phyloP scores from a whole-genome alignment of 148 eudicot species.

The Spergularia bocconei region DNA sequence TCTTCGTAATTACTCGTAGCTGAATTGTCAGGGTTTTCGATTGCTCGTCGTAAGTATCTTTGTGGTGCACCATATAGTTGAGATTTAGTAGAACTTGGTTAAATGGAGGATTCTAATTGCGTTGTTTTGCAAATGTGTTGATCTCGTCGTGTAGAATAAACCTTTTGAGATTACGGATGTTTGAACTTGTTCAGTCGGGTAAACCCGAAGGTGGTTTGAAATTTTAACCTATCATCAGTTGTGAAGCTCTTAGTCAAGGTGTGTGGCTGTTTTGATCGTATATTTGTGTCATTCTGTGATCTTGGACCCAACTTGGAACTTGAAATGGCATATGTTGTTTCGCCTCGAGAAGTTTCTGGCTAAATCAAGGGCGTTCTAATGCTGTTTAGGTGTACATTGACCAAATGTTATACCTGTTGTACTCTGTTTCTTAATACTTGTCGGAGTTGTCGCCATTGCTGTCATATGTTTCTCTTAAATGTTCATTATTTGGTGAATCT shows the following conservation, averaged over 20 bases:
- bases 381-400: neutral
- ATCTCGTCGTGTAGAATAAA: neutral
- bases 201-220: neutral
- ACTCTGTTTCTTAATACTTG: neutral
- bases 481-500: neutral
- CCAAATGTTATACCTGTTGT: neutral
- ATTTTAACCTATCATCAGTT: neutral
- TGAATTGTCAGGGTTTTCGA: neutral
- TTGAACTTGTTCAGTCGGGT: neutral
- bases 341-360: neutral
- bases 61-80: neutral
- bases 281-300: neutral
- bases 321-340: neutral
- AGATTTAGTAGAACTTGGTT: too few species aligned
- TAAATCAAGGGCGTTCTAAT: neutral
- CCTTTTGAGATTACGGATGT: neutral
- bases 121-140: too few species aligned
- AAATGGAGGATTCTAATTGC: too few species aligned
- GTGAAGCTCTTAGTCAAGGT: neutral
- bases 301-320: neutral
- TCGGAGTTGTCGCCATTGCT: neutral
- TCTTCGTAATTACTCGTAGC: too few species aligned
- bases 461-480: neutral
- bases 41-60: neutral
- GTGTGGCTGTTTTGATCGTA: neutral